Evolutionary conservation across 2,329 filamentous ascomycete species (phyloP), one percentile per base, ranked within the genome.

Genomic region (Nothomitra cinnamomea): DNA sequence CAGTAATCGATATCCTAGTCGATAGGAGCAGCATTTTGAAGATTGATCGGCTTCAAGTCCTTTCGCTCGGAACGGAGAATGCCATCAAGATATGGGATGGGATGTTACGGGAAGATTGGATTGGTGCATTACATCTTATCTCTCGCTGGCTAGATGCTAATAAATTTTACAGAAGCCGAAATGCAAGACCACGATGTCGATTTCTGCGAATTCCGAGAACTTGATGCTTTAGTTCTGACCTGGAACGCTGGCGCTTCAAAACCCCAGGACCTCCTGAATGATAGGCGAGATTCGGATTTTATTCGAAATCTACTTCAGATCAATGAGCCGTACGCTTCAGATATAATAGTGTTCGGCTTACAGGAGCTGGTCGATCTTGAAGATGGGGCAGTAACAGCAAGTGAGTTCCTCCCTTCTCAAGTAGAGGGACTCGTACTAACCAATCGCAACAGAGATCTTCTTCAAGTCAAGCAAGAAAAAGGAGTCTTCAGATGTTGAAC

Each of bases 161-260:
- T 19, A 8, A 66, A 38, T 1, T 24, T 8, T 13, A 50, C 56
- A 78, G 89, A 95, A 67, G 73, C 75, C 36, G 79, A 87, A 58
- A 94, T 98, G 88, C 87, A 94, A 63, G 75, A 77, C 32, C 80
- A 82, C 57, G 89, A 95, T 61, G 73, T 77, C 0, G 78, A 92
- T 50, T 96, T 87, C 63, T 95, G 89, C 70, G 76, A 78, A 25
- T 95, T 96, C 65, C 77, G 88, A 53, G 82, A 94, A 60, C 73
- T 96, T 55, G 83, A 80, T 50, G 82, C 85, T 12, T 72, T 87
- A 38, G 79, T 95, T 24, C 76, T 96, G 72, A 95, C 89, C 0
- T 98, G 92, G 92, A 98, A 98, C 65, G 90, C 89, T 1, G 92
- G 92, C 1, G 92, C 92, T n/a, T 83, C 84, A 15, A 95, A 92